Evolutionary conservation across 495 filamentous ascomycete species (phyloP), one percentile per base, ranked within the genome.

Genomic region (Lophiotrema nucula): DNA sequence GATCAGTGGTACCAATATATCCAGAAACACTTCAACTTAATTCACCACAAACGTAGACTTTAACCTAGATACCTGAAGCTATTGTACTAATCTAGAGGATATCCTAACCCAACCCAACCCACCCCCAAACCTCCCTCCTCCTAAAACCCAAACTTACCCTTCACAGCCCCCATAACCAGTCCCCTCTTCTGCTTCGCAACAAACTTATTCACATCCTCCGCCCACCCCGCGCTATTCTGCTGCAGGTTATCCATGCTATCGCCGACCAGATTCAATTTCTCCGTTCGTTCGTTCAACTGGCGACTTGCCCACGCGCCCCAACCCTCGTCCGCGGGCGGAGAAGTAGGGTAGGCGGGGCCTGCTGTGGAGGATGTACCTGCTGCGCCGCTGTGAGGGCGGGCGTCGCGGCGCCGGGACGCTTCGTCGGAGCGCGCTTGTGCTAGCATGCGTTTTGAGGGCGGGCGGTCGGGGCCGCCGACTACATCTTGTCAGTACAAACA

Each of bases 401-500:
- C 82, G 62, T 75, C 77, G 64, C 73, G 72, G 4, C 82, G 79
- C 21, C 78, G 77, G 57, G 82, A 76, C 58, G 79, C 72, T 35
- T 86, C 83, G 19, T 84, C 81, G 2, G 76, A 62, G 19, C 78
- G 79, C 71, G 79, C 78, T 69, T 87, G 81, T 50, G 82, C 80
- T 26, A 92, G 78, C 76, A 91, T 86, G 54, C 86, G 87, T 67
- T 84, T 83, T 15, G 88, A 91, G 0, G 89, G 86, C 12, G 92
- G 93, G 11, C 93, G 81, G 60, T 91, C 84, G 25, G 90, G 85
- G 0, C 93, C 93, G 27, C 93, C 91, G 57, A 98, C n/a, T n/a
- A n/a, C n/a, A n/a, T n/a, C n/a, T n/a, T n/a, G n/a, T n/a, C n/a
- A n/a, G n/a, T n/a, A n/a, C n/a, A n/a, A n/a, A n/a, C n/a, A n/a